A percentile compares a stretch with the other conserved stretches of the same genome.
Evolutionary conservation across 1,284 basidiomycete species (phyloP).

Genomic region (Tilletia indica): DNA sequence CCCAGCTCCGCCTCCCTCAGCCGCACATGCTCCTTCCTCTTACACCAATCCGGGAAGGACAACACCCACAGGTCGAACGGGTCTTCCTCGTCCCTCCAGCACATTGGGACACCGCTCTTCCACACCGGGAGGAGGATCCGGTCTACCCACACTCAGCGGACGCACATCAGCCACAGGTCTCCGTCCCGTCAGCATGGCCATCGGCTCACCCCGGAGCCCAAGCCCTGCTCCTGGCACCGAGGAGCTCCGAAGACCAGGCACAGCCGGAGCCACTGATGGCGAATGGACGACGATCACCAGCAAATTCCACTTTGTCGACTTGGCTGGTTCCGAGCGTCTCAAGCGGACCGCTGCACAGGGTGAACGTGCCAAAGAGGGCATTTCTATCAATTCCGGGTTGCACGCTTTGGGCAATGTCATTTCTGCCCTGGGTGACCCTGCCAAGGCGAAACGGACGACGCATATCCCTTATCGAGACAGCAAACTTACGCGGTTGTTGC

Average conservation of each 20-base stretch:
- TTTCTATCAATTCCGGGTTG: conserved; percentile 83
- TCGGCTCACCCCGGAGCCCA: not conserved
- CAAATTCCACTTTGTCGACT: conserved; percentile 97
- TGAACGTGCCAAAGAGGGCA: conserved; percentile 90
- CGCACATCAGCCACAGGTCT: conserved; percentile 23
- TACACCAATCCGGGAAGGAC: conserved; percentile 19
- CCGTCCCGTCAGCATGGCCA: conserved; percentile 8
- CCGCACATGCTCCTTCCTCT: not conserved
- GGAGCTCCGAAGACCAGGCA: conserved; percentile 11
- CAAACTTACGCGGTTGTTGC: conserved; percentile 85
- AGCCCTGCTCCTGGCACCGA: not conserved
- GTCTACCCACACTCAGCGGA: conserved; percentile 23
- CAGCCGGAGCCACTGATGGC: conserved; percentile 26
- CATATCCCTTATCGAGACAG: conserved; percentile 97
- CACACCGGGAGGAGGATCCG: conserved; percentile 9
- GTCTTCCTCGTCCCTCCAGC: conserved; percentile 17
- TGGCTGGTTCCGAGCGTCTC: conserved; percentile 86
- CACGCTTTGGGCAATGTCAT: conserved; percentile 97
- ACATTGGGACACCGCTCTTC: conserved; percentile 7
- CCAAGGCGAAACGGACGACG: conserved; percentile 59
- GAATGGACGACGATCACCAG: conserved; percentile 70
- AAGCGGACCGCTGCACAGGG: conserved; percentile 65
- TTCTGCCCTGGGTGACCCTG: conserved; percentile 92
- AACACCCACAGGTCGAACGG: conserved; percentile 23
- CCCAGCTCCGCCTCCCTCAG: conserved; percentile 30